Conservation (phyloP, 768 basidiomycete genomes). For the Leccinum rimulosum region DNA sequence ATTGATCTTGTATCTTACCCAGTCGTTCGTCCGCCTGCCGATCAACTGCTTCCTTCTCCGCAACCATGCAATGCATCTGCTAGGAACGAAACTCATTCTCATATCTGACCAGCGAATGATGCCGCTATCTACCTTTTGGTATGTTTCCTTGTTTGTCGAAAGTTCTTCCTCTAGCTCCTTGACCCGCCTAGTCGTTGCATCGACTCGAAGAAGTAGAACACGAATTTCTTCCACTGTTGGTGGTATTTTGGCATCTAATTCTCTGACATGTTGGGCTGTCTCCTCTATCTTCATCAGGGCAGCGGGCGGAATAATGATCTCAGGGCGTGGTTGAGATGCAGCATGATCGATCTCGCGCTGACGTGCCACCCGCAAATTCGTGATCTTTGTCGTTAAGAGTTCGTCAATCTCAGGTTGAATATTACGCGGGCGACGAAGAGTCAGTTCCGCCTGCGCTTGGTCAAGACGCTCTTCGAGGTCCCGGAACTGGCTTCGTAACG, state of each 20-base stretch:
- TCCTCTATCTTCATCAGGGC: conserved; percentile 20
- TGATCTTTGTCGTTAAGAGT: conserved; percentile 17
- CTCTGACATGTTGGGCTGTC: conserved; percentile 12
- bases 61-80: conserved; percentile 18
- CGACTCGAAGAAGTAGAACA: conserved; percentile 23
- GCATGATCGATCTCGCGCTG: conserved; percentile 18
- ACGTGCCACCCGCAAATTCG: conserved; percentile 21
- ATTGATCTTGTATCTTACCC: conserved; percentile 16
- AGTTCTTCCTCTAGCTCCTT: conserved; percentile 24
- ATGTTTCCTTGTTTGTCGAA: conserved; percentile 11
- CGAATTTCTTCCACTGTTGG: conserved; percentile 26
- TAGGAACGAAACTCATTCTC: conserved; percentile 7
- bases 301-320: conserved; percentile 21
- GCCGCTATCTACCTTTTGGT: conserved; percentile 16
- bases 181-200: conserved; percentile 20
- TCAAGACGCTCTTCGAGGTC: conserved; percentile 31
- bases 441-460: conserved; percentile 30
- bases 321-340: conserved; percentile 13
- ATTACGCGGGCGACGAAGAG: conserved; percentile 23
- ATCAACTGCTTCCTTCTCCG: conserved; percentile 12
- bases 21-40: conserved; percentile 16
- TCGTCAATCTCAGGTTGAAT: conserved; percentile 19
- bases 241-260: conserved; percentile 26
- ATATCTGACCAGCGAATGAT: background rate
- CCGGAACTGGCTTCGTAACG: conserved; percentile 17